These are phyloP conservation scores for Irpex lacteus DNA, from an alignment of 1,284 basidiomycete species.

Conservation along the genomic window DNA sequence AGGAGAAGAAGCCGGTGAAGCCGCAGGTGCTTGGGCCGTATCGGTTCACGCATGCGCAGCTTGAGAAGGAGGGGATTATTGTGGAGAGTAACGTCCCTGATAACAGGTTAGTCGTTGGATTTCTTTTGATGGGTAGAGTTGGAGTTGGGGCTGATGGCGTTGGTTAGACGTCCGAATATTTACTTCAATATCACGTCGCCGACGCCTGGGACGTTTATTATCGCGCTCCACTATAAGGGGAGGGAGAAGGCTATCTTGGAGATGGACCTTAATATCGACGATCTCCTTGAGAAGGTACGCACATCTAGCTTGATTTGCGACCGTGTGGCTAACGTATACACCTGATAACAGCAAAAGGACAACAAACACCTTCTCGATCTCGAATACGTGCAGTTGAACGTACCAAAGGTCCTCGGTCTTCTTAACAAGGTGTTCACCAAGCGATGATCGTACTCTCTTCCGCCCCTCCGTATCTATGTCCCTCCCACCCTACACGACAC, in stretches of 20 bases:
- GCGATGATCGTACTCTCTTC: conserved; percentile 46
- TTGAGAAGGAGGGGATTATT: conserved; percentile 99
- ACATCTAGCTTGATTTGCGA: not conserved
- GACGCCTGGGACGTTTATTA: conserved; percentile 97
- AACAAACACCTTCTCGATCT: conserved; percentile 94
- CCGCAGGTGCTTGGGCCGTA: conserved; percentile 91
- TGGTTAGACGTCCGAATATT: conserved; percentile 85
- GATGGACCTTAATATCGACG: conserved; percentile 99
- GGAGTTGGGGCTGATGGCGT: conserved; percentile 1
- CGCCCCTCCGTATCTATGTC: not conserved
- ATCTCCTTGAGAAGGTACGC: conserved; percentile 90
- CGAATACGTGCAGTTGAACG: conserved; percentile 97
- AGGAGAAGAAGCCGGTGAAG: conserved; percentile 91
- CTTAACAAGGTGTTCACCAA: conserved; percentile 91
- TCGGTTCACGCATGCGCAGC: conserved; percentile 94
- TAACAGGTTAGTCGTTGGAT: conserved; percentile 66
- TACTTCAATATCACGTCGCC: conserved; percentile 99
- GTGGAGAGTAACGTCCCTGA: conserved; percentile 98
- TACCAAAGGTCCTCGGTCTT: conserved; percentile 89
- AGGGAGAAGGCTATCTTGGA: conserved; percentile 99
- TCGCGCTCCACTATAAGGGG: conserved; percentile 97
- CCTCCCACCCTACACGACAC: not conserved
- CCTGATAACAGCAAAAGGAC: conserved; percentile 84
- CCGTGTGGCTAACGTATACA: conserved; percentile 6
- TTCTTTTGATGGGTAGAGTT: not conserved